phyloP scores from a whole-genome alignment of 177 flowering plant species.

The Tripterygium wilfordii region DNA sequence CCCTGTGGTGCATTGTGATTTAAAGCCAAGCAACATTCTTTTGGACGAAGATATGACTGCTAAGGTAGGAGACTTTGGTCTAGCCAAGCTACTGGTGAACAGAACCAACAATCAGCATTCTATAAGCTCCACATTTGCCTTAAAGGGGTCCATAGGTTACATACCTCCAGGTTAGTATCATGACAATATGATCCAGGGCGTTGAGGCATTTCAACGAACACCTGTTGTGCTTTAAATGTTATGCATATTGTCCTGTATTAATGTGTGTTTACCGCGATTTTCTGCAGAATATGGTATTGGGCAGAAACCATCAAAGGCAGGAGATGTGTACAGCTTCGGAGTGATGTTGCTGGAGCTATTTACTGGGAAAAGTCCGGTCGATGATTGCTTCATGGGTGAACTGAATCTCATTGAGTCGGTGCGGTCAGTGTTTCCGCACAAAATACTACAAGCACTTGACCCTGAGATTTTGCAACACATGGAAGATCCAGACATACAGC shows the following conservation, averaged over 20 bases:
- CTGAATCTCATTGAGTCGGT: constrained; percentile 26
- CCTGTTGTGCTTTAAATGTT: no score
- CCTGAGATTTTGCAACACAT: constrained; percentile 12
- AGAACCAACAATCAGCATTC: constrained; percentile 1
- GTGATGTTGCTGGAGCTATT: constrained; percentile 23
- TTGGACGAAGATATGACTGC: constrained; percentile 33
- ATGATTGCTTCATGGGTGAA: constrained; percentile 17
- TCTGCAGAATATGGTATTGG: constrained; percentile 35
- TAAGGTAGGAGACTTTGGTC: constrained; percentile 41
- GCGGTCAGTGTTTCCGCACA: constrained; percentile 13
- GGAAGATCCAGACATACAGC: neutral
- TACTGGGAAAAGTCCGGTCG: constrained; percentile 27
- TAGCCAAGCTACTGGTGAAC: constrained; percentile 22
- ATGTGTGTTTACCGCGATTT: no score
- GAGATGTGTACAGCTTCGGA: constrained; percentile 40
- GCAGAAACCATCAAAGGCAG: constrained; percentile 24
- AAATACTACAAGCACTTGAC: constrained; percentile 15
- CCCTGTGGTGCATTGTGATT: constrained; percentile 40
- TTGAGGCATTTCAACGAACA: no score
- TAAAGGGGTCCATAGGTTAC: constrained; percentile 41
- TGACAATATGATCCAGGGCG: no score
- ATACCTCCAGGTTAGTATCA: constrained; percentile 38
- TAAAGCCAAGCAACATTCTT: no score
- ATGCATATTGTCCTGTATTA: no score
- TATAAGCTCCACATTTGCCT: constrained; percentile 15